phyloP scores from a whole-genome alignment of 306 rosid species.

The Corylus heterophylla region DNA sequence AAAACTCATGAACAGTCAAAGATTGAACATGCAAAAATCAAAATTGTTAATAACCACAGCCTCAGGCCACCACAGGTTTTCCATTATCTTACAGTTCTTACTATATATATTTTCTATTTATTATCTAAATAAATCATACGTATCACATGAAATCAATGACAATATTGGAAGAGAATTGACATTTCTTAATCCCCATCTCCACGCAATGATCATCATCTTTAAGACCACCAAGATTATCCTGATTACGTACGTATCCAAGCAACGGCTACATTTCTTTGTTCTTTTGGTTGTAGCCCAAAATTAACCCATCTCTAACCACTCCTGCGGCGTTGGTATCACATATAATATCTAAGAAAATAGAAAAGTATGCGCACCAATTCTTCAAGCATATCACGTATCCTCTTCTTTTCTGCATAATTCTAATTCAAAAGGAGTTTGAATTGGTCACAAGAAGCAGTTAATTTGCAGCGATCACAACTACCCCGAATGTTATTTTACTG shows the following conservation, averaged over 20 bases:
- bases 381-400: background rate
- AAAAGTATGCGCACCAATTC: background rate
- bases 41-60: no score
- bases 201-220: background rate
- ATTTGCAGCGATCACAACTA: slow-evolving; percentile 6
- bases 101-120: no score
- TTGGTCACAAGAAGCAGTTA: slow-evolving; percentile 18
- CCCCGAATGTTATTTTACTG: background rate
- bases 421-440: slow-evolving; percentile 28
- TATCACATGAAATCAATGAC: no score
- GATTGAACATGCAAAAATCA: no score
- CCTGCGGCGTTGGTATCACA: no score
- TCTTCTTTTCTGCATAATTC: background rate
- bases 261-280: background rate
- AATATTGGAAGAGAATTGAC: background rate
- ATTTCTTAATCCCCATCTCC: background rate
- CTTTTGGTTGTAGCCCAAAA: background rate
- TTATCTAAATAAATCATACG: no score
- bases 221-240: background rate
- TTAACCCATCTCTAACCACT: background rate
- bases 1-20: no score
- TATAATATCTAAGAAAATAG: no score
- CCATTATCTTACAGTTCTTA: no score
- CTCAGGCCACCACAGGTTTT: no score
- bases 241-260: background rate